A percentile compares a stretch with the other conserved stretches of the same genome.
phyloP scores from a whole-genome alignment of 129 eudicot species.

The Artemisia tridentata region DNA sequence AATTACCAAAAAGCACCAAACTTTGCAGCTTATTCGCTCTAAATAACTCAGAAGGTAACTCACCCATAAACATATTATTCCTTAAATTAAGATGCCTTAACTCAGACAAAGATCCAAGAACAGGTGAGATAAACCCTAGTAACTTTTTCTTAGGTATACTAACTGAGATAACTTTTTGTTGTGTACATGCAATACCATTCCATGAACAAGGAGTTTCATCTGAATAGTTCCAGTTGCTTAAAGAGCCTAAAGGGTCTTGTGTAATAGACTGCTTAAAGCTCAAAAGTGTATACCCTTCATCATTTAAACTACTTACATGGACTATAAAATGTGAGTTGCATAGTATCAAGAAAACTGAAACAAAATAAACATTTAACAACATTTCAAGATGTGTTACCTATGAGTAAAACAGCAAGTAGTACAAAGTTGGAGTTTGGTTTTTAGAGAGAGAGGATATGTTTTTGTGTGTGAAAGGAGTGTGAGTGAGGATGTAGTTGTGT shows the following conservation, averaged over 20 bases:
- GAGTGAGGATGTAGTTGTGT: constrained; percentile 37
- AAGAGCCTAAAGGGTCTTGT: constrained; percentile 81
- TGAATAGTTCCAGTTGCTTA: constrained; percentile 71
- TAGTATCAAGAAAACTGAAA: constrained; percentile 41
- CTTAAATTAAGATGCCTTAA: constrained; percentile 87
- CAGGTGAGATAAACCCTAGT: constrained; percentile 67
- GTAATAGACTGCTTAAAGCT: constrained; percentile 63
- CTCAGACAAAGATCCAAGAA: constrained; percentile 70
- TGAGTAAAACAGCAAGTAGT: constrained; percentile 24
- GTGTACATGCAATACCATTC: constrained; percentile 95
- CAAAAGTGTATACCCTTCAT: constrained; percentile 77
- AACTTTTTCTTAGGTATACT: constrained; percentile 90
- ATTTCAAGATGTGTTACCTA: constrained; percentile 28
- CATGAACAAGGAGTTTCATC: constrained; percentile 96
- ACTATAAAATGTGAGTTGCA: constrained; percentile 40
- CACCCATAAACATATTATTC: constrained; percentile 63
- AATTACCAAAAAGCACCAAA: constrained; percentile 89
- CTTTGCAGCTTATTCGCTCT: constrained; percentile 83
- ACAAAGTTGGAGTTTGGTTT: constrained; percentile 22
- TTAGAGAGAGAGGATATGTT: constrained; percentile 29
- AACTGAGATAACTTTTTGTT: constrained; percentile 71
- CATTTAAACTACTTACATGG: constrained; percentile 56
- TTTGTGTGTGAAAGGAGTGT: constrained; percentile 33
- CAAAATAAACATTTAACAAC: constrained; percentile 40
- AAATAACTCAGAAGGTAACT: constrained; percentile 64